phyloP scores from a whole-genome alignment of 1,284 basidiomycete species.

The Jaminaea rosea region DNA sequence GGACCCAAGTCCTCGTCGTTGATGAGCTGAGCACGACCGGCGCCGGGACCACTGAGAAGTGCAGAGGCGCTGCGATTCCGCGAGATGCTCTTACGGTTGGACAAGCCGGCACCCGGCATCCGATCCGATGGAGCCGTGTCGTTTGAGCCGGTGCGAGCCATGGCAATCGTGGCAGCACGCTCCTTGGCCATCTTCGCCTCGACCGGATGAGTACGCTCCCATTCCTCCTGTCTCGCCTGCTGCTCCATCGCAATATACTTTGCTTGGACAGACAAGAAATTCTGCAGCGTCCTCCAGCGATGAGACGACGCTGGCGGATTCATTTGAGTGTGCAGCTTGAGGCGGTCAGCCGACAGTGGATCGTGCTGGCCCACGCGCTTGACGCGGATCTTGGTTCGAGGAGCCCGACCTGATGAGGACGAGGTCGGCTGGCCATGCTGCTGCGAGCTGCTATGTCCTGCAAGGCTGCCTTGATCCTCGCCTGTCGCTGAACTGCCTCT shows the following conservation, averaged over 20 bases:
- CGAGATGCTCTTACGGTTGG: neutral
- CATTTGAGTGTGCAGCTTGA: constrained; percentile 78
- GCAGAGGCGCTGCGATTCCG: constrained; percentile 16
- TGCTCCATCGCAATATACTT: constrained; percentile 49
- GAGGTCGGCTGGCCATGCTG: neutral
- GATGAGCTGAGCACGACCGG: constrained; percentile 8
- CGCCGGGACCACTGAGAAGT: constrained; percentile 8
- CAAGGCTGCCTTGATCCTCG: constrained; percentile 6
- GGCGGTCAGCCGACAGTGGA: constrained; percentile 47
- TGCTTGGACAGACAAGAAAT: constrained; percentile 52
- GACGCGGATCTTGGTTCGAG: constrained; percentile 49
- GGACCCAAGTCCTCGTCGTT: constrained; percentile 16
- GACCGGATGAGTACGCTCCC: neutral
- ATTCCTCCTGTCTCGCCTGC: constrained; percentile 21
- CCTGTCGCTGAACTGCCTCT: neutral
- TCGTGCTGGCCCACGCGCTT: constrained; percentile 47
- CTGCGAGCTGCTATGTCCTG: constrained; percentile 16
- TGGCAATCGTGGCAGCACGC: neutral
- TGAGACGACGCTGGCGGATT: constrained; percentile 53
- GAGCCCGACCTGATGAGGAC: constrained; percentile 48
- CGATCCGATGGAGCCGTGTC: neutral
- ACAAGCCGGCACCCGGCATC: neutral
- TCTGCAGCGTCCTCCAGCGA: constrained; percentile 52
- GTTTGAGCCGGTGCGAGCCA: neutral
- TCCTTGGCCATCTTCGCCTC: neutral